These are phyloP conservation scores for Fusarium concolor DNA, from an alignment of 2,329 filamentous ascomycete species.

Conservation along the genomic window DNA sequence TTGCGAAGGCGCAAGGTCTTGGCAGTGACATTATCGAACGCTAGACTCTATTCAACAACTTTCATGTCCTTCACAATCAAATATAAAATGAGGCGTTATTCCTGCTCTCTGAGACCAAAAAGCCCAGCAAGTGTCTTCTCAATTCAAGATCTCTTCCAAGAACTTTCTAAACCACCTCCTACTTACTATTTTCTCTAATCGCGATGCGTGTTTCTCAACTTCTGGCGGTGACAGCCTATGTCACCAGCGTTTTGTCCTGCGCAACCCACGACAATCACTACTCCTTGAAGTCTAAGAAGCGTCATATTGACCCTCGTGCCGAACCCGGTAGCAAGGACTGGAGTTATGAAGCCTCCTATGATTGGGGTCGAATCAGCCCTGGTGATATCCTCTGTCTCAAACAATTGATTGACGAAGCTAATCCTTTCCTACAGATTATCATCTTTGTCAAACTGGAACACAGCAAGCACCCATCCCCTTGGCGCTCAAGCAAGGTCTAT, in stretches of 20 bases:
- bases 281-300: constrained; percentile 25
- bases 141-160: background rate
- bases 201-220: constrained; percentile 21
- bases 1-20: constrained; percentile 4
- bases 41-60: background rate
- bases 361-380: constrained; percentile 35
- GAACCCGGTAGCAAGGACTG: constrained; percentile 9
- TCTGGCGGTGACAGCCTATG: background rate
- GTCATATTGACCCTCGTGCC: constrained; percentile 25
- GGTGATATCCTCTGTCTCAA: background rate
- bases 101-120: background rate
- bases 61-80: constrained; percentile 5
- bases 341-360: constrained; percentile 35
- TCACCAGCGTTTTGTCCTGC: constrained; percentile 8
- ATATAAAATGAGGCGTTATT: background rate
- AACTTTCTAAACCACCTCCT: too few relatives aligned
- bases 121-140: background rate
- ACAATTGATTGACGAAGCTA: accelerated
- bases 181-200: too few relatives aligned
- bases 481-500: constrained; percentile 32
- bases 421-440: constrained; percentile 6
- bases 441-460: constrained; percentile 36
- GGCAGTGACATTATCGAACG: constrained; percentile 23
- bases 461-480: constrained; percentile 35
- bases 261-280: constrained; percentile 27